Evolutionary conservation across 1,139 yeast species (phyloP).

Genomic region (Yamadazyma conglobata): DNA sequence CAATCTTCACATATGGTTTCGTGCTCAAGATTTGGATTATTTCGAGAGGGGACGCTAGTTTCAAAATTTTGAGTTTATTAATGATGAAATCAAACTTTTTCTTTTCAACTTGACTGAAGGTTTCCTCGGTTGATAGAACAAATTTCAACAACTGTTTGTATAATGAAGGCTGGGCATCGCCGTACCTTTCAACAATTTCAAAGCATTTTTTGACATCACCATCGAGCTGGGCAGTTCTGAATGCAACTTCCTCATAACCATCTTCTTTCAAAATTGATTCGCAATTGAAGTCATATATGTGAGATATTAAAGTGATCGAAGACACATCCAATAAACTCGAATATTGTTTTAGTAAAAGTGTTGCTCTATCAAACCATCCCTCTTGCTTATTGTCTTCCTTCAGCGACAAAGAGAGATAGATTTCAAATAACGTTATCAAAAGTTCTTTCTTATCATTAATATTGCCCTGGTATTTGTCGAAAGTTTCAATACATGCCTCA

Average conservation of each 20-base stretch:
- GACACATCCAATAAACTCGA: constrained; percentile 51
- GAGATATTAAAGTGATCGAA: constrained; percentile 61
- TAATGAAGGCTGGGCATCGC: constrained; percentile 59
- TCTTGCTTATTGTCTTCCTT: constrained; percentile 27
- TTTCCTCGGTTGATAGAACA: constrained; percentile 54
- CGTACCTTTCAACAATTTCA: constrained; percentile 55
- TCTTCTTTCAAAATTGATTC: constrained; percentile 34
- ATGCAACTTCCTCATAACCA: constrained; percentile 61
- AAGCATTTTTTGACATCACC: constrained; percentile 58
- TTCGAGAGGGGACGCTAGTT: constrained; percentile 71
- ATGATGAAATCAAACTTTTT: constrained; percentile 50
- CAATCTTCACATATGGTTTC: constrained; percentile 58
- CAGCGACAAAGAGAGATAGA: constrained; percentile 63
- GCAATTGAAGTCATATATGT: constrained; percentile 58
- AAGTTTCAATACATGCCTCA: constrained; percentile 85
- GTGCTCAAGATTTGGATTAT: constrained; percentile 65
- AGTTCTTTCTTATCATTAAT: constrained; percentile 68
- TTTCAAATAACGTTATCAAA: constrained; percentile 73
- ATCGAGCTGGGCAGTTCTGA: constrained; percentile 59
- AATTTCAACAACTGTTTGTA: constrained; percentile 65
- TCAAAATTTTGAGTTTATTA: constrained; percentile 48
- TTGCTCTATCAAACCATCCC: constrained; percentile 68
- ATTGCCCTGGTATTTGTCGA: constrained; percentile 73
- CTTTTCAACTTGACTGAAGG: constrained; percentile 53
- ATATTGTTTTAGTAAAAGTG: constrained; percentile 43